Base-by-base conservation (phyloP, 495 filamentous ascomycete species). In the Apodospora peruviana region DNA sequence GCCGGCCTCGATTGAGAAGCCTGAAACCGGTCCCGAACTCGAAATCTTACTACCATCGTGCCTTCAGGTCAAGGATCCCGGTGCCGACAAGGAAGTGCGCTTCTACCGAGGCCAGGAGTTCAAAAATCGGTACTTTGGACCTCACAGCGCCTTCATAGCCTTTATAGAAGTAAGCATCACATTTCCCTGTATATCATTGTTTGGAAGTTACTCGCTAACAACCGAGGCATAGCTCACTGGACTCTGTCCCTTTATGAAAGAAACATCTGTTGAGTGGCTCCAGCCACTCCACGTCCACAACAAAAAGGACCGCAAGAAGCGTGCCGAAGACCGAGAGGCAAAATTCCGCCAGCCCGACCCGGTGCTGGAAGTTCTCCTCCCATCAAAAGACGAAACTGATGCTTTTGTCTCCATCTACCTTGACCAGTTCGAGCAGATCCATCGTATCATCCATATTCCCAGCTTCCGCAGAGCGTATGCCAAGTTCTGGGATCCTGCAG, bases 51-150 rank as follows among this genome's bases (percentile, higher is more conserved):
- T 57, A 2, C 52, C 57, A 11, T 45, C 59, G 3, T 50, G 55
- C 39, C 23, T 61, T 18, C 63, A 62, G 45, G 60, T 51, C 36
- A 60, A 66, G 36, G 55, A 53, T 14, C 45, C 46, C 24, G 41
- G 37, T 18, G 53, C 45, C 42, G 66, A 72, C 23, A 51, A 53
- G 20, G 67, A 71, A 40, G 49, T 66, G 16, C 61, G 64, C 45
- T 70, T 68, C 52, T 62, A 67, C 48, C 55, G 66, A 7, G 61
- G 58, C 48, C 64, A 61, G 42, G 64, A 70, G 43, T 75, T 72
- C 55, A 73, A 71, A 56, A 73, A 69, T 5, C 68, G 72, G 41
- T 77, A 74, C 52, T 70, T 68, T 48, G 73, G 72, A 2, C 73
- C 73, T 0, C 67, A 74, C 40, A 77, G 72, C 49, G 71, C 71